These are phyloP conservation scores for Saturnispora ahearnii DNA, from an alignment of 805 yeast genomes.

Conservation along the genomic window DNA sequence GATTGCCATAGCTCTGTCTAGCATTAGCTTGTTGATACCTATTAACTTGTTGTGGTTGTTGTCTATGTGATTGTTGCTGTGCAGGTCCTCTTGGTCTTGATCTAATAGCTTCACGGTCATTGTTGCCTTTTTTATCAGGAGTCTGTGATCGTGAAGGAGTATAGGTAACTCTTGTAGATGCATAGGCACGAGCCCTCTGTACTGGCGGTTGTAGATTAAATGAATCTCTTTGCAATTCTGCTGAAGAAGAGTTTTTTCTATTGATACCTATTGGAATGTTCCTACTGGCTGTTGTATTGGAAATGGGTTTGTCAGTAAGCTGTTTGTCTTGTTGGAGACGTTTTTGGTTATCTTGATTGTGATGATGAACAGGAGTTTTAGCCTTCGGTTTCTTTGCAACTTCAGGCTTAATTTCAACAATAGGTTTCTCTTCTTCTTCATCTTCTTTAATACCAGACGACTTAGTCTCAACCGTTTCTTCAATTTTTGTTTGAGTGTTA, in stretches of 20 bases:
- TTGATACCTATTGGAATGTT: not conserved
- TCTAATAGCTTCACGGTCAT: not conserved
- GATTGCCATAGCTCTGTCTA: not conserved
- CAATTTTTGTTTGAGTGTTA: too few relatives aligned
- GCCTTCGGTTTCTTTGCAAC: not conserved
- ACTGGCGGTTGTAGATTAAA: not conserved
- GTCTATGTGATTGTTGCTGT: not conserved
- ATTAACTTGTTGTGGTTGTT: not conserved
- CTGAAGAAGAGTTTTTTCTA: not conserved
- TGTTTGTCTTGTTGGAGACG: not conserved
- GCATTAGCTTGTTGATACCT: not conserved
- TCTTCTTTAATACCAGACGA: too few relatives aligned
- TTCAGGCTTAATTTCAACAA: not conserved
- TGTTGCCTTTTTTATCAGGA: not conserved
- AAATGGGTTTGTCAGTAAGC: not conserved
- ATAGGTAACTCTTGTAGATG: not conserved
- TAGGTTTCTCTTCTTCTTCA: not conserved
- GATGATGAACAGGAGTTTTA: not conserved
- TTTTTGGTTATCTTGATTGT: not conserved
- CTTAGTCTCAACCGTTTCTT: too few relatives aligned
- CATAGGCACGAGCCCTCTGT: not conserved
- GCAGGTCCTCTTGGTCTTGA: constrained; percentile 3
- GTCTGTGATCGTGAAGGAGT: not conserved
- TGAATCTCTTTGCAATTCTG: not conserved
- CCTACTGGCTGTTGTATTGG: not conserved